A percentile compares a stretch with the other conserved stretches of the same genome.
Conservation (phyloP, 305 asterid species). For the Rubia peregrina region DNA sequence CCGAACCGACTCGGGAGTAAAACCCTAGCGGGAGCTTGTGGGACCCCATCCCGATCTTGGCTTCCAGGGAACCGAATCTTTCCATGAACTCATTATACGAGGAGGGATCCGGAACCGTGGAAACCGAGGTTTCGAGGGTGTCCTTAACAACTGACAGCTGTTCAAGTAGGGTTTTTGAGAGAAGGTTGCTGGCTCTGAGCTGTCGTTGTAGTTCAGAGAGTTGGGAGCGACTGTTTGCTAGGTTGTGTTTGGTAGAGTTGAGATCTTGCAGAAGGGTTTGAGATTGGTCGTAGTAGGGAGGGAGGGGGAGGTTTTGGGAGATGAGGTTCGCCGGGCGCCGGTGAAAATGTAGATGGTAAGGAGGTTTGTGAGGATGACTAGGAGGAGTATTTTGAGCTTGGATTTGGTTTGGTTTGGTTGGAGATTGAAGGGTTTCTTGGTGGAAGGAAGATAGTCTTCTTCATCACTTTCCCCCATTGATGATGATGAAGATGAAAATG, state of each 20-base stretch:
- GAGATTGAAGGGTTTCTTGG: constrained; percentile 23
- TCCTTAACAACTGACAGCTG: constrained; percentile 22
- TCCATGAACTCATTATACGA: constrained; percentile 23
- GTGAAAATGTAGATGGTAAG: constrained; percentile 41
- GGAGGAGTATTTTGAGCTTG: constrained; percentile 33
- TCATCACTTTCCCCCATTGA: constrained; percentile 6
- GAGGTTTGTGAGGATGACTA: constrained; percentile 37
- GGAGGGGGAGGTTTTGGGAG: constrained; percentile 17
- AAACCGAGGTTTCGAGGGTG: neutral
- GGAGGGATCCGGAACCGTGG: neutral
- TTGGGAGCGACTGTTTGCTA: constrained; percentile 19
- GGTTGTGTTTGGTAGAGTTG: constrained; percentile 31
- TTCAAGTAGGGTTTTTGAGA: constrained; percentile 18
- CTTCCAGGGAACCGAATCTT: constrained; percentile 24
- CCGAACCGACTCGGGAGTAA: constrained; percentile 25
- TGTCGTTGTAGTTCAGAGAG: constrained; percentile 21
- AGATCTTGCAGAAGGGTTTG: constrained; percentile 29
- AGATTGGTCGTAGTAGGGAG: constrained; percentile 14
- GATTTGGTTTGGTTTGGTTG: constrained; percentile 24
- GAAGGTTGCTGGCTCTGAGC: constrained; percentile 28
- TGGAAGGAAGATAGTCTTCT: constrained; percentile 24
- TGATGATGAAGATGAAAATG: neutral
- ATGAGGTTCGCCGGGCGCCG: constrained; percentile 17
- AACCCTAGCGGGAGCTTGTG: constrained; percentile 50
- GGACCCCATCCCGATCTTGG: constrained; percentile 37